These are phyloP conservation scores for Phoenix roebelenii DNA, from an alignment of 176 grass and related monocot species.

Conservation along the genomic window DNA sequence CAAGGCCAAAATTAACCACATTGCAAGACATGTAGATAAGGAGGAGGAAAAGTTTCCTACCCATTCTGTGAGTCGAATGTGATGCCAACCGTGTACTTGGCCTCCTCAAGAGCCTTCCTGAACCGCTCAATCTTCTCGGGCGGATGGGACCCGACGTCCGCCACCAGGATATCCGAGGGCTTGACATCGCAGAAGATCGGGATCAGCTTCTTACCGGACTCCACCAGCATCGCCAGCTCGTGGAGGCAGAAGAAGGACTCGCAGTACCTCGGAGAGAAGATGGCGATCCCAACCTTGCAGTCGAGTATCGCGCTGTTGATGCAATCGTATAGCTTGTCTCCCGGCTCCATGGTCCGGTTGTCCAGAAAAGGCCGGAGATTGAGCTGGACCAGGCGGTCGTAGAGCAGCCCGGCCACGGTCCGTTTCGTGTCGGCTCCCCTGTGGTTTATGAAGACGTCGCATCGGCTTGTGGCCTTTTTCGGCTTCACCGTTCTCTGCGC, in stretches of 20 bases:
- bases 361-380: slow-evolving; percentile 5
- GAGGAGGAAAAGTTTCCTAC: neutral
- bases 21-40: neutral
- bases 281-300: slow-evolving; percentile 11
- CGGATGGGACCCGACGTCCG: neutral
- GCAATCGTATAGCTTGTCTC: slow-evolving; percentile 3
- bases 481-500: too few relatives aligned
- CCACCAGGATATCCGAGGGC: neutral
- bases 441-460: slow-evolving; percentile 18
- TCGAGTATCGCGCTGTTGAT: slow-evolving; percentile 1
- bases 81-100: slow-evolving; percentile 10
- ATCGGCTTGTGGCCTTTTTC: too few relatives aligned
- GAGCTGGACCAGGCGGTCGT: slow-evolving; percentile 12
- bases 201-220: slow-evolving; percentile 15
- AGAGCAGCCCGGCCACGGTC: slow-evolving; percentile 13
- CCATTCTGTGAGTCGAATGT: slow-evolving; percentile 14
- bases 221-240: slow-evolving; percentile 17
- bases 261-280: slow-evolving; percentile 20
- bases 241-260: slow-evolving; percentile 6
- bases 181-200: slow-evolving; percentile 19
- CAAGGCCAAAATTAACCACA: neutral
- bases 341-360: slow-evolving; percentile 9
- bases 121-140: slow-evolving; percentile 1
- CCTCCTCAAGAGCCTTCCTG: slow-evolving; percentile 1
- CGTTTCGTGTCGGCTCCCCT: slow-evolving; percentile 1